Conservation (phyloP, 768 basidiomycete genomes). For the Podaxis pistillaris region DNA sequence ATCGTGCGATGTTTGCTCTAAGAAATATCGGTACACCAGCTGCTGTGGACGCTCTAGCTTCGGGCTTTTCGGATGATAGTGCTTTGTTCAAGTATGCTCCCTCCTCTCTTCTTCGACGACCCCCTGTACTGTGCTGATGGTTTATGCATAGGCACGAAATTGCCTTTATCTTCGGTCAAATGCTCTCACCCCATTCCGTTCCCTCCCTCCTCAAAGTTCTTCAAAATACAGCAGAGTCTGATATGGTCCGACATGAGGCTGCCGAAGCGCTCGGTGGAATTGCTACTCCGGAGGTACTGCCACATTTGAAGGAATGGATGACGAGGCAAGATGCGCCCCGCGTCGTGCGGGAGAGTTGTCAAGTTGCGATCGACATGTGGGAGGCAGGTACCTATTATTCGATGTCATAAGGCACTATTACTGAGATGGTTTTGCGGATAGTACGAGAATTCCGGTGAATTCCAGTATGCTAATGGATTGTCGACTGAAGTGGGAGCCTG, state of each 20-base stretch:
- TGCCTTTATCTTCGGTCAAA: slow-evolving; percentile 96
- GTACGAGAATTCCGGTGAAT: slow-evolving; percentile 81
- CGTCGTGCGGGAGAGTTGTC: slow-evolving; percentile 94
- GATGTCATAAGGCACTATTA: neutral
- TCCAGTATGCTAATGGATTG: slow-evolving; percentile 67
- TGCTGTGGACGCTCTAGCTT: slow-evolving; percentile 88
- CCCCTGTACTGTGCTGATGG: neutral
- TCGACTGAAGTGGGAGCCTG: neutral
- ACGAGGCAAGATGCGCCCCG: slow-evolving; percentile 71
- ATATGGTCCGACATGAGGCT: slow-evolving; percentile 99
- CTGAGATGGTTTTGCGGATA: slow-evolving; percentile 21
- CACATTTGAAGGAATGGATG: slow-evolving; percentile 85
- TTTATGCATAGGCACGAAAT: slow-evolving; percentile 78
- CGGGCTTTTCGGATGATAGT: slow-evolving; percentile 86
- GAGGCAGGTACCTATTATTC: slow-evolving; percentile 55
- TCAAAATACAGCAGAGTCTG: slow-evolving; percentile 69
- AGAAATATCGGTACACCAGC: slow-evolving; percentile 86
- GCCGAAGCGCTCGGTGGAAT: slow-evolving; percentile 99
- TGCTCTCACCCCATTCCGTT: slow-evolving; percentile 85
- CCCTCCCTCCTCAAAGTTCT: slow-evolving; percentile 81
- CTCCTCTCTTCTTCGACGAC: neutral
- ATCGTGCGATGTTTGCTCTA: slow-evolving; percentile 97
- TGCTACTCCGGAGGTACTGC: slow-evolving; percentile 87
- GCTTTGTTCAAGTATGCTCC: slow-evolving; percentile 85
- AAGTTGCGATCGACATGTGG: slow-evolving; percentile 97